Evolutionary conservation across 179 eudicot species (phyloP).

Genomic region (Camellia oleifera): DNA sequence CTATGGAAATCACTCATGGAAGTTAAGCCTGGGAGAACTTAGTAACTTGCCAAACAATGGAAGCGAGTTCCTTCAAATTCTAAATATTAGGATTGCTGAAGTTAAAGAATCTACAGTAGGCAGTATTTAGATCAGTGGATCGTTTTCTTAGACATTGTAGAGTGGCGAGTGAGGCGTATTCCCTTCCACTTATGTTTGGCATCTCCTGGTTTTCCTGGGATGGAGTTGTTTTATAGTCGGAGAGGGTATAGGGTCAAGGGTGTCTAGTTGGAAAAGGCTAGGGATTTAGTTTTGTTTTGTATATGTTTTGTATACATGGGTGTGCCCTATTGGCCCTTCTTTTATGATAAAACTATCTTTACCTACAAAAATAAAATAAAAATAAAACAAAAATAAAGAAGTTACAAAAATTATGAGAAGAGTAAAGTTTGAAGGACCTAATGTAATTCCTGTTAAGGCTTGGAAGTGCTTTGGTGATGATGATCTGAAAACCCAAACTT

Average conservation of each 20-base stretch:
- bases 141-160: neutral
- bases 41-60: no score
- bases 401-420: no score
- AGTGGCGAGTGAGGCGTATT: neutral
- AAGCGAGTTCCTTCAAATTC: no score
- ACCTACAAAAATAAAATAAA: no score
- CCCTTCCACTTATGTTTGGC: neutral
- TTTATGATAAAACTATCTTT: no score
- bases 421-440: no score
- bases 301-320: neutral
- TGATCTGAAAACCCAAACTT: no score
- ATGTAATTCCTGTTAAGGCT: neutral
- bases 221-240: neutral
- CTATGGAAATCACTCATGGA: neutral
- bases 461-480: no score
- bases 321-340: neutral
- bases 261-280: neutral
- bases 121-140: no score
- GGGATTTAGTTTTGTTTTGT: neutral
- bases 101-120: no score
- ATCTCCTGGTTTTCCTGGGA: neutral
- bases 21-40: neutral
- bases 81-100: no score
- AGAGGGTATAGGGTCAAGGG: neutral
- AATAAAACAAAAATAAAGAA: no score